Evolutionary conservation across 2,329 filamentous ascomycete genomes (phyloP).

Genomic region (Fusarium annulatum): DNA sequence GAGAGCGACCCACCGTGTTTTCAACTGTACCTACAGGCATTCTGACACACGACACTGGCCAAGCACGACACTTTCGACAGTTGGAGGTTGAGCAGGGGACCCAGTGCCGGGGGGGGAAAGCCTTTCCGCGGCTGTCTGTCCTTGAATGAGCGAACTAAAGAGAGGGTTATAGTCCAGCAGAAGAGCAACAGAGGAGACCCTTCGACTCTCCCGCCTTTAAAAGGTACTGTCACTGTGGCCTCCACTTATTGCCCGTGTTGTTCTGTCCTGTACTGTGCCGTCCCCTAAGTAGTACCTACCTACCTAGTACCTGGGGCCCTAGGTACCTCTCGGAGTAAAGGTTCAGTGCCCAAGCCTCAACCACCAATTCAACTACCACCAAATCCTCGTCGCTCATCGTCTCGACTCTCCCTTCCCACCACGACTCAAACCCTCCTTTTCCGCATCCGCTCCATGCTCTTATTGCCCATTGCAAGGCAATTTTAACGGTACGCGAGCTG

Average conservation of each 20-base stretch:
- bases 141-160: conserved; percentile 4
- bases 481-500: conserved; percentile 52
- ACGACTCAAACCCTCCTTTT: conserved; percentile 40
- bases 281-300: neutral
- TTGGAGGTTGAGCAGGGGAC: conserved; percentile 5
- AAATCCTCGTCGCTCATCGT: conserved; percentile 45
- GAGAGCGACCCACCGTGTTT: conserved; percentile 14
- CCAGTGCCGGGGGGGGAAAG: conserved; percentile 6
- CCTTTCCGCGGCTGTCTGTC: conserved; percentile 25
- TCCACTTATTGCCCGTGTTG: neutral
- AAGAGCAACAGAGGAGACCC: conserved; percentile 48
- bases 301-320: no score
- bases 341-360: conserved; percentile 51
- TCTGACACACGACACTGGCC: conserved; percentile 3
- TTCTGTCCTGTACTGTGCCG: neutral
- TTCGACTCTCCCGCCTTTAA: neutral
- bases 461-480: conserved; percentile 55
- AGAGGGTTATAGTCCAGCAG: conserved; percentile 23
- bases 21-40: neutral
- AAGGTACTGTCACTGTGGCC: neutral
- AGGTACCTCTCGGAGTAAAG: conserved; percentile 44
- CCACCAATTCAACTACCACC: conserved; percentile 47
- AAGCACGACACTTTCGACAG: neutral
- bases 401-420: conserved; percentile 45
- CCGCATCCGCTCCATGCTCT: conserved; percentile 48